A percentile compares a stretch with the other conserved stretches of the same genome.
Conservation (phyloP, 257 asterid genomes). For the Scutellaria minor region DNA sequence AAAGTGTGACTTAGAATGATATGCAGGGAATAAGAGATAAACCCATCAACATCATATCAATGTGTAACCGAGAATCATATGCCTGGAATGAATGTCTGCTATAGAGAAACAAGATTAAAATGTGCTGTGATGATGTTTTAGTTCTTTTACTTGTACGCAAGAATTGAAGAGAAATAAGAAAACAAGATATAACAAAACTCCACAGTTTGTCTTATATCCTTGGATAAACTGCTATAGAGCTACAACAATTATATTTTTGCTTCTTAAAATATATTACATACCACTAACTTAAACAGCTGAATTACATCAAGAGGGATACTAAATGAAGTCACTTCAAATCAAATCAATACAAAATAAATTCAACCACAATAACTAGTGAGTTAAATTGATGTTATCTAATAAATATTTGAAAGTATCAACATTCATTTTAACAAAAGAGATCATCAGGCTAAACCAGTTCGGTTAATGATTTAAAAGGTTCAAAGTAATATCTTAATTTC, state of each 20-base stretch:
- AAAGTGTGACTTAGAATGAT: not conserved
- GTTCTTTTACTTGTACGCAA: not conserved
- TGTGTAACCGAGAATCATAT: not conserved
- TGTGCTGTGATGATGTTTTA: too few species aligned
- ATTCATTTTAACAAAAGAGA: not conserved
- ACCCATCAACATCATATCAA: not conserved
- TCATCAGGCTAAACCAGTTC: conserved; percentile 24
- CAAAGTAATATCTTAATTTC: conserved; percentile 6
- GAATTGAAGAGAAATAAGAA: conserved; percentile 1
- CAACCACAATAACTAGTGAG: not conserved
- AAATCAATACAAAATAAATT: not conserved
- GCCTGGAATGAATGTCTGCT: not conserved
- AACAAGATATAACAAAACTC: not conserved
- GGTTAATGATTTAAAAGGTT: not conserved
- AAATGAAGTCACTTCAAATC: not conserved
- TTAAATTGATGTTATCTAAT: not conserved
- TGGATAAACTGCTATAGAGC: too few species aligned
- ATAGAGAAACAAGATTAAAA: not conserved
- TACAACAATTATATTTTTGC: too few species aligned
- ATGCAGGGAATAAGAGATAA: not conserved
- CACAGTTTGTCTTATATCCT: too few species aligned
- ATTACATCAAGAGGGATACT: not conserved
- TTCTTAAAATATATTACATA: not conserved
- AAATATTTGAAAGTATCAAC: not conserved
- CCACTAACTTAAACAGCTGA: not conserved